Percentiles rank a stretch among this genome's conserved stretches.
These are phyloP conservation scores for Stentor coeruleus DNA, from an alignment of 73 alveolate species.

Conservation along the genomic window DNA sequence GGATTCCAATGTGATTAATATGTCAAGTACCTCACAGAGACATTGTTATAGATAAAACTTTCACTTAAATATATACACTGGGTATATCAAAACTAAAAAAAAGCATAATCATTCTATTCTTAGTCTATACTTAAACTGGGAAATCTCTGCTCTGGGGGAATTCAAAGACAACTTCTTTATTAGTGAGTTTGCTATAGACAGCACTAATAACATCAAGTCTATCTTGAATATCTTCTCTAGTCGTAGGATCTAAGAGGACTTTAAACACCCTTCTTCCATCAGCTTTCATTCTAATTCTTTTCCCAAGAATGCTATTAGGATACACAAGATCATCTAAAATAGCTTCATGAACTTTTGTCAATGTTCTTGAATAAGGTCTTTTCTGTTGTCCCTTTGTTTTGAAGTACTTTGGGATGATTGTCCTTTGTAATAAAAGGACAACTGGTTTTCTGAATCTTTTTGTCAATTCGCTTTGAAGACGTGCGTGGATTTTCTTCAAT, in stretches of 20 bases:
- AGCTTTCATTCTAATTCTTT: slow-evolving; percentile 41
- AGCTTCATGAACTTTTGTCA: slow-evolving; percentile 80
- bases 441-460: slow-evolving; percentile 54
- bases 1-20: too few species aligned
- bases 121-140: slow-evolving; percentile 35
- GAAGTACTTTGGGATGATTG: slow-evolving; percentile 39
- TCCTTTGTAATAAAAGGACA: slow-evolving; percentile 41
- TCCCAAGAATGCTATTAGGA: slow-evolving; percentile 66
- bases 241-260: slow-evolving; percentile 38
- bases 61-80: too few species aligned
- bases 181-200: slow-evolving; percentile 76
- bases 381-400: slow-evolving; percentile 45
- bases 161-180: slow-evolving; percentile 73
- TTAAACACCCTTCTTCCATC: slow-evolving; percentile 19
- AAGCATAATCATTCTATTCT: too few species aligned
- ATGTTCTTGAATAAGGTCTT: too few species aligned
- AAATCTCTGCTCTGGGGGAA: slow-evolving; percentile 39
- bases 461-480: slow-evolving; percentile 46
- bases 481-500: slow-evolving; percentile 48
- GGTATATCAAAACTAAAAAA: too few species aligned
- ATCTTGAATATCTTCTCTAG: slow-evolving; percentile 76
- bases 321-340: slow-evolving; percentile 71
- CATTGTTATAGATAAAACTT: too few species aligned
- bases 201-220: slow-evolving; percentile 76
- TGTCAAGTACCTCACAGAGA: too few species aligned